These are phyloP conservation scores for Tuber microsphaerosporum DNA, from an alignment of 495 filamentous ascomycete genomes.

Conservation along the genomic window DNA sequence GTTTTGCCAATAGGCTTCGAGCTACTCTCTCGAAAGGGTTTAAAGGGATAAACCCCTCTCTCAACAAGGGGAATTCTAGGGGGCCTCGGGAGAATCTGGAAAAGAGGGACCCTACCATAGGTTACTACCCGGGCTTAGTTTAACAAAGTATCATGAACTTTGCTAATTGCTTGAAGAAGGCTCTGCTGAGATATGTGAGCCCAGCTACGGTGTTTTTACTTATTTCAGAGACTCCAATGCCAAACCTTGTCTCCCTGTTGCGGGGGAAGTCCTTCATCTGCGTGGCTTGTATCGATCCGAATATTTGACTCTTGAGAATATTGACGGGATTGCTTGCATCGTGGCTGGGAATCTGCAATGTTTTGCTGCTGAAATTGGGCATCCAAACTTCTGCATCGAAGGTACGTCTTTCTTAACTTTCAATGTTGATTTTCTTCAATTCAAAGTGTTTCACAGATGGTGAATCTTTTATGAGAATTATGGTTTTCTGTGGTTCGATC, in stretches of 20 bases:
- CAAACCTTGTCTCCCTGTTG: conserved; percentile 13
- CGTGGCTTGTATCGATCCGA: conserved; percentile 19
- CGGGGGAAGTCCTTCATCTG: conserved; percentile 25
- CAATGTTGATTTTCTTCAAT: not conserved
- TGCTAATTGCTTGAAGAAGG: not conserved
- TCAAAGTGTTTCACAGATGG: not conserved
- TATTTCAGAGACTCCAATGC: conserved; percentile 11
- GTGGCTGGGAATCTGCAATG: conserved; percentile 25
- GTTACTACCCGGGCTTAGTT: not conserved
- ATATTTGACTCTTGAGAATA: conserved; percentile 25
- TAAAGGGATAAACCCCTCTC: not conserved
- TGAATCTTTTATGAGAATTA: conserved; percentile 13
- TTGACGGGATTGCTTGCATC: conserved; percentile 21
- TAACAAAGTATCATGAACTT: not conserved
- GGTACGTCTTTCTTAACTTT: conserved; percentile 7
- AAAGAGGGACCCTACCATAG: not conserved
- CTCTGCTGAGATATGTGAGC: not conserved
- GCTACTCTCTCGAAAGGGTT: not conserved
- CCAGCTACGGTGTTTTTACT: conserved; percentile 11
- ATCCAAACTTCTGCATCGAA: conserved; percentile 18
- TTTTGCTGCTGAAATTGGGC: conserved; percentile 21
- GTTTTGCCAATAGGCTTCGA: not conserved
- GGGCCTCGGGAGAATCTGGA: not conserved
- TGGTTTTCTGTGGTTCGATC: conserved; percentile 27
- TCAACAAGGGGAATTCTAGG: not conserved